phyloP scores from a whole-genome alignment of 768 basidiomycete species.

The Suillus spraguei region DNA sequence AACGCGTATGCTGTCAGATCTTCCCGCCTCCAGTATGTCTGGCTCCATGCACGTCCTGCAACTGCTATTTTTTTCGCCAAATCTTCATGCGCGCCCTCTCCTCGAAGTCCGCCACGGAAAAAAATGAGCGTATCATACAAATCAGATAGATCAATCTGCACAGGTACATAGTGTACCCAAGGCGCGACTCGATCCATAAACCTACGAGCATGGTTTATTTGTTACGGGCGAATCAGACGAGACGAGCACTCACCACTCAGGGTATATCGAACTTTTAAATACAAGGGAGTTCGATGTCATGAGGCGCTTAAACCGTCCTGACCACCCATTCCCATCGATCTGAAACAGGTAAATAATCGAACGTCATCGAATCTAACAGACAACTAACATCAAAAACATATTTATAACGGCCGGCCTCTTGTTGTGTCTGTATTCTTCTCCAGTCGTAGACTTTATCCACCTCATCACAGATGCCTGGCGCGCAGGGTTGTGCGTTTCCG shows the following conservation, averaged over 20 bases:
- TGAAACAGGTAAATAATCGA: slow-evolving; percentile 18
- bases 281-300: slow-evolving; percentile 63
- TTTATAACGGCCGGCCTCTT: slow-evolving; percentile 59
- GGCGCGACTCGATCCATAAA: slow-evolving; percentile 58
- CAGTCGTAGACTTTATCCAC: slow-evolving; percentile 54
- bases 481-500: slow-evolving; percentile 25
- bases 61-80: slow-evolving; percentile 58
- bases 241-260: slow-evolving; percentile 57
- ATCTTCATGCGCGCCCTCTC: slow-evolving; percentile 61
- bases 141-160: slow-evolving; percentile 66
- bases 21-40: slow-evolving; percentile 58
- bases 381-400: slow-evolving; percentile 57
- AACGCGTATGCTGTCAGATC: slow-evolving; percentile 63
- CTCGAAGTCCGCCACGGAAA: slow-evolving; percentile 65
- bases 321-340: slow-evolving; percentile 72
- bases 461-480: slow-evolving; percentile 40
- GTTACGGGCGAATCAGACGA: not conserved
- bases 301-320: slow-evolving; percentile 66
- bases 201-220: slow-evolving; percentile 35
- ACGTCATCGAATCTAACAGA: not conserved
- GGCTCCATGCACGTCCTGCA: slow-evolving; percentile 60
- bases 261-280: slow-evolving; percentile 73
- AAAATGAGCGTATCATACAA: slow-evolving; percentile 73
- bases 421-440: slow-evolving; percentile 42
- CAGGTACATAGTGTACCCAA: slow-evolving; percentile 77